Evolutionary conservation across 2,329 filamentous ascomycete genomes (phyloP).

Genomic region (Paracoccidioides lutzii): DNA sequence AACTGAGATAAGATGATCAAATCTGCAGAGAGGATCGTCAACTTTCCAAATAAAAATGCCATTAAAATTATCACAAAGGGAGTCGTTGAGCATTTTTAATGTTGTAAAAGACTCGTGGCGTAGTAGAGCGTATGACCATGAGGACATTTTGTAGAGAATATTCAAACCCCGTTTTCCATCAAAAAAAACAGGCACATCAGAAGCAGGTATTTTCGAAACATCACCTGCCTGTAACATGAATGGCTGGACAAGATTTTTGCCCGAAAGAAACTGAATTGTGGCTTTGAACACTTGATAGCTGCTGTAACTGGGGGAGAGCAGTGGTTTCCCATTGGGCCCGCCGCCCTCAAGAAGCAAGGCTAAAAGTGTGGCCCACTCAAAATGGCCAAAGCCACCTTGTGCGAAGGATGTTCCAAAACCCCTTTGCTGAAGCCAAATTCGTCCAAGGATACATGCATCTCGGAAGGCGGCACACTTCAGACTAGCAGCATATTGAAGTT

Average conservation of each 20-base stretch:
- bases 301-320: slow-evolving; percentile 69
- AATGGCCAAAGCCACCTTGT: slow-evolving; percentile 77
- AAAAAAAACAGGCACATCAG: slow-evolving; percentile 57
- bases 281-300: slow-evolving; percentile 93
- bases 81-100: slow-evolving; percentile 60
- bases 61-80: slow-evolving; percentile 66
- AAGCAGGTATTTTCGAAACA: slow-evolving; percentile 18
- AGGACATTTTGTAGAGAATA: slow-evolving; percentile 76
- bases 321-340: slow-evolving; percentile 54
- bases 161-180: slow-evolving; percentile 66
- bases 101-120: slow-evolving; percentile 63
- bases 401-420: slow-evolving; percentile 60
- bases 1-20: slow-evolving; percentile 40
- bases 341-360: slow-evolving; percentile 71
- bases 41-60: slow-evolving; percentile 61
- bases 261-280: slow-evolving; percentile 71
- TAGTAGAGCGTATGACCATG: slow-evolving; percentile 66
- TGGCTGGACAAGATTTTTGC: slow-evolving; percentile 59
- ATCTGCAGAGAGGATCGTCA: slow-evolving; percentile 40
- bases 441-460: slow-evolving; percentile 75
- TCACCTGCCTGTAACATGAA: slow-evolving; percentile 34
- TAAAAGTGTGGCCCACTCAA: slow-evolving; percentile 76
- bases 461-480: slow-evolving; percentile 60
- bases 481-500: slow-evolving; percentile 56
- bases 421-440: slow-evolving; percentile 78